Percentiles rank a stretch among this genome's conserved stretches.
phyloP scores from a whole-genome alignment of 306 rosid species.

The Lagenaria siceraria region DNA sequence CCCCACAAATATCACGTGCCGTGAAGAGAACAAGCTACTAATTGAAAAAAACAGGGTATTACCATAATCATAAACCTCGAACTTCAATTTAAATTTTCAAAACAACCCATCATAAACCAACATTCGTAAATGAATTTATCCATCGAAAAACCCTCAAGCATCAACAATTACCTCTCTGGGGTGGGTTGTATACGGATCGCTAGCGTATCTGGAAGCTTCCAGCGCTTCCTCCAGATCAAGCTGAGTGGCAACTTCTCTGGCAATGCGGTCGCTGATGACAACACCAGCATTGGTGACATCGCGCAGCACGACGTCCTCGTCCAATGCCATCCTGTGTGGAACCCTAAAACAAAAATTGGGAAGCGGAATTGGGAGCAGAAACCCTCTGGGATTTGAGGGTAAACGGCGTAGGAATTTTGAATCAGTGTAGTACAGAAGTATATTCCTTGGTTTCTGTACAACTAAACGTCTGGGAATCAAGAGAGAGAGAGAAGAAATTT shows the following conservation, averaged over 20 bases:
- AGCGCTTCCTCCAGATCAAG: slow-evolving; percentile 91
- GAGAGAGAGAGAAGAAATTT: neutral
- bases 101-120: neutral
- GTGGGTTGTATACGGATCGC: slow-evolving; percentile 79
- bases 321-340: slow-evolving; percentile 46
- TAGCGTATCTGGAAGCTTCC: slow-evolving; percentile 81
- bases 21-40: neutral
- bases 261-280: slow-evolving; percentile 76
- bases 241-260: slow-evolving; percentile 70
- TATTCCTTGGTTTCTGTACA: neutral
- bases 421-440: neutral
- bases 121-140: neutral
- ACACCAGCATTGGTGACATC: slow-evolving; percentile 79
- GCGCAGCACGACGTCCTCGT: slow-evolving; percentile 67
- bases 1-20: neutral
- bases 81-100: neutral
- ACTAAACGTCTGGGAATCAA: neutral
- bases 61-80: neutral
- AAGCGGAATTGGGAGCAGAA: neutral
- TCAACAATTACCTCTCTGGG: slow-evolving; percentile 63
- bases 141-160: neutral
- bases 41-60: neutral
- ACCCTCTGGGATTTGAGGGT: neutral
- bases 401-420: neutral
- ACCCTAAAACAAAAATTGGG: slow-evolving; percentile 14